Evolutionary conservation across 2,329 filamentous ascomycete genomes (phyloP).

Genomic region (Aspergillus oerlinghausenensis): DNA sequence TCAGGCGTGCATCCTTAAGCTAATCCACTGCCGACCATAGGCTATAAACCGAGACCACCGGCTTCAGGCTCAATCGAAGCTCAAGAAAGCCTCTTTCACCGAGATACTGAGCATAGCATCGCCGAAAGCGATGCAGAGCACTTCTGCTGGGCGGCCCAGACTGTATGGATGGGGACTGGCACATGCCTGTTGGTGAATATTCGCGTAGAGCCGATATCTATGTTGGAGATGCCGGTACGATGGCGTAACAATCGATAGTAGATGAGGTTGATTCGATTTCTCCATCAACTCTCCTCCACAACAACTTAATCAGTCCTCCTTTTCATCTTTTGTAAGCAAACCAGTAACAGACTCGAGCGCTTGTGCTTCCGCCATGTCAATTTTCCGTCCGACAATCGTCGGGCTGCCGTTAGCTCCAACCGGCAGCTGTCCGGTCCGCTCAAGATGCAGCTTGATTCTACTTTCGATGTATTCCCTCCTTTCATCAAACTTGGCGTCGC

Average conservation of each 20-base stretch:
- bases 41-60: not conserved
- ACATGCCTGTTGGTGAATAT: not conserved
- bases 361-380: constrained; percentile 37
- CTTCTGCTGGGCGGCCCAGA: not conserved
- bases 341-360: constrained; percentile 38
- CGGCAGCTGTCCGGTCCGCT: constrained; percentile 46
- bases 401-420: constrained; percentile 30
- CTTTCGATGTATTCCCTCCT: constrained; percentile 78
- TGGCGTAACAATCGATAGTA: not conserved
- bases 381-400: constrained; percentile 35
- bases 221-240: not conserved
- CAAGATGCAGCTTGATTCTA: constrained; percentile 71
- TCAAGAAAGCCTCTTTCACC: not conserved
- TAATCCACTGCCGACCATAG: not conserved
- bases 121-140: not conserved
- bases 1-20: not conserved
- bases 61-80: not conserved
- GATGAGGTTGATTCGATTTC: not conserved
- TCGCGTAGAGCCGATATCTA: not conserved
- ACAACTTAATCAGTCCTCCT: not conserved
- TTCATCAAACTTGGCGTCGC: constrained; percentile 60
- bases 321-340: constrained; percentile 30
- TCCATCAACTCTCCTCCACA: constrained; percentile 3
- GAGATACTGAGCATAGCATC: not conserved
- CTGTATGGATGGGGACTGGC: not conserved